Percentiles rank a stretch among this genome's conserved stretches.
Conservation (phyloP, 164 flowering plant genomes). For the Vitis vinifera region DNA sequence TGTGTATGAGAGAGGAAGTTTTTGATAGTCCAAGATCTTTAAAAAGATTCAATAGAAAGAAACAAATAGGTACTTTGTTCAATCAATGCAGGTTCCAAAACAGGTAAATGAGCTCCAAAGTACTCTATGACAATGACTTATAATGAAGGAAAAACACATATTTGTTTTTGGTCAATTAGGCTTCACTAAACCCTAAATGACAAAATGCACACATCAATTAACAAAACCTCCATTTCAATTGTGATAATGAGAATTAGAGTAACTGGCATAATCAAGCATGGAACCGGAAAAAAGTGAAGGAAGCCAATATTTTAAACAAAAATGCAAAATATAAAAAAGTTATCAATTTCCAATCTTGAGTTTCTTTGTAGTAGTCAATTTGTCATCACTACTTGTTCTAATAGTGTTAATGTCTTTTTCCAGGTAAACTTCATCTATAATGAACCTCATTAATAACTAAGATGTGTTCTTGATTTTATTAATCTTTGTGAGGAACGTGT, state of each 20-base stretch:
- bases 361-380: too few relatives aligned
- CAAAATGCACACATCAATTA: slow-evolving; percentile 42
- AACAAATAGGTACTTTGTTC: neutral
- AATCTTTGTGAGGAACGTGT: too few relatives aligned
- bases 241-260: slow-evolving; percentile 1
- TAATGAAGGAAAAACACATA: slow-evolving; percentile 42
- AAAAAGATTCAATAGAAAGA: neutral
- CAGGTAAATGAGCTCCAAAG: neutral
- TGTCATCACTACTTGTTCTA: too few relatives aligned
- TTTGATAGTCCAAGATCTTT: neutral
- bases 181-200: slow-evolving; percentile 70
- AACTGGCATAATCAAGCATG: neutral
- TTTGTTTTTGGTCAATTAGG: slow-evolving; percentile 52
- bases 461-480: too few relatives aligned
- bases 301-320: too few relatives aligned
- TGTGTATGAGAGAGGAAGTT: too few relatives aligned
- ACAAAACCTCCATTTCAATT: slow-evolving; percentile 18
- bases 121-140: neutral
- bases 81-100: neutral
- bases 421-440: too few relatives aligned
- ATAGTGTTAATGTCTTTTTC: too few relatives aligned
- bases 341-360: too few relatives aligned
- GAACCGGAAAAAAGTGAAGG: neutral
- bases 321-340: too few relatives aligned
- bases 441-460: too few relatives aligned